A percentile compares a stretch with the other conserved stretches of the same genome.
Conservation (phyloP, 176 grass and related monocot genomes). For the Avena eriantha region DNA sequence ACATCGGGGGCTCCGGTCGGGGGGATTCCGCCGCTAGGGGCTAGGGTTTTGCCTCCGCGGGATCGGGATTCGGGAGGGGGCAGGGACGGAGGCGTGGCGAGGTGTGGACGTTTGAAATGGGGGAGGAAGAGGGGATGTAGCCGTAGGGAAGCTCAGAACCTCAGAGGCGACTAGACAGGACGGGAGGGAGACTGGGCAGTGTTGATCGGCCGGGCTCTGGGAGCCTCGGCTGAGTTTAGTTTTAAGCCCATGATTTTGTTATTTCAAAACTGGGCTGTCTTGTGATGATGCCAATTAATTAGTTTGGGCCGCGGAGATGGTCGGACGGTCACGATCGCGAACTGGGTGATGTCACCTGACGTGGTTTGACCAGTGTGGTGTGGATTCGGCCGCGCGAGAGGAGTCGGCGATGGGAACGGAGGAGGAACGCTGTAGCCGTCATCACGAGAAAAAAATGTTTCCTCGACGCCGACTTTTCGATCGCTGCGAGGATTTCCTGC, state of each 20-base stretch:
- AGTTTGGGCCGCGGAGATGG: not conserved
- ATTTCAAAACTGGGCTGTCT: not conserved
- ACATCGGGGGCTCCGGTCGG: constrained; percentile 19
- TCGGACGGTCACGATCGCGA: not conserved
- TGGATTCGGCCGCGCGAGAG: not conserved
- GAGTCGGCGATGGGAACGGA: not conserved
- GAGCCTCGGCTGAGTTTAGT: not conserved
- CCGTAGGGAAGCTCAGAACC: not conserved
- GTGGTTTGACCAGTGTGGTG: not conserved
- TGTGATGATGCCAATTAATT: too few species aligned
- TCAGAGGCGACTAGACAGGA: not conserved
- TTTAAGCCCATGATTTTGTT: not conserved
- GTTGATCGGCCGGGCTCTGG: not conserved
- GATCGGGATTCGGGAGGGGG: not conserved
- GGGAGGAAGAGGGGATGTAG: not conserved
- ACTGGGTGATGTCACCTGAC: not conserved
- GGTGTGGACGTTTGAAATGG: constrained; percentile 2
- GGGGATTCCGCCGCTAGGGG: not conserved
- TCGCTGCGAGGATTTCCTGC: not conserved
- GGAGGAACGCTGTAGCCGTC: not conserved
- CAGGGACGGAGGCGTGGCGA: too few species aligned
- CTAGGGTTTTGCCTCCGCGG: constrained; percentile 23
- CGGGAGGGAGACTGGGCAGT: too few species aligned
- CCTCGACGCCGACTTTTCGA: not conserved
- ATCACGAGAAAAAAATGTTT: not conserved